phyloP scores from a whole-genome alignment of 208 protist species.

The Leishmania arabica region DNA sequence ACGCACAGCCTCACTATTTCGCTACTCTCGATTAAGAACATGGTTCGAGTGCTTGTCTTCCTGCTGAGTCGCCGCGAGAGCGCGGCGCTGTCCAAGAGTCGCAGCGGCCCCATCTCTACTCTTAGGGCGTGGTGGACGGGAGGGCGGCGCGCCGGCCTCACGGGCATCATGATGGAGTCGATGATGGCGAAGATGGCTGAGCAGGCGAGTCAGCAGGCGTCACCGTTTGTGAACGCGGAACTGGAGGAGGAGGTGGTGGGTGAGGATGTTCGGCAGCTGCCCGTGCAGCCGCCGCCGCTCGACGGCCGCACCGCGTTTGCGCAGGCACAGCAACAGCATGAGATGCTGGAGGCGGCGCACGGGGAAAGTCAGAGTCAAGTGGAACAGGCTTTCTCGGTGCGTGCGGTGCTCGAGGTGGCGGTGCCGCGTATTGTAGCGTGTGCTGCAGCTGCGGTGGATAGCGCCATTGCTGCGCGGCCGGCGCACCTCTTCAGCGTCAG shows the following conservation, averaged over 20 bases:
- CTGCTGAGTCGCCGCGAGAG: conserved; percentile 62
- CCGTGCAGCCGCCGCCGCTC: conserved; percentile 14
- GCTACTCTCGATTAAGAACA: conserved; percentile 70
- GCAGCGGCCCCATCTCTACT: conserved; percentile 36
- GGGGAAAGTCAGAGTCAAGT: conserved; percentile 29
- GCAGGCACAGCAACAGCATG: conserved; percentile 31
- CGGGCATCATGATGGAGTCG: conserved; percentile 53
- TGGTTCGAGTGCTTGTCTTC: conserved; percentile 66
- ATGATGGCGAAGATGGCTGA: conserved; percentile 40
- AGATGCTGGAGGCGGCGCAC: conserved; percentile 26
- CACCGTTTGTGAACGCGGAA: conserved; percentile 45
- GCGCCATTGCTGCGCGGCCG: conserved; percentile 30
- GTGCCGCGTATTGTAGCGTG: conserved; percentile 47
- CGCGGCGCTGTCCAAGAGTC: conserved; percentile 13
- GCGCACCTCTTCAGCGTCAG: conserved; percentile 45
- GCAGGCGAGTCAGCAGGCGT: conserved; percentile 45
- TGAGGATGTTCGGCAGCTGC: conserved; percentile 3
- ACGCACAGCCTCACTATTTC: conserved; percentile 68
- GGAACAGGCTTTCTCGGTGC: conserved; percentile 54
- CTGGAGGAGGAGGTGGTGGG: conserved; percentile 42
- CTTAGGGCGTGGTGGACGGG: conserved; percentile 64
- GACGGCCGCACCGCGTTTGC: conserved; percentile 31
- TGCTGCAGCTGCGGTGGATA: conserved; percentile 38
- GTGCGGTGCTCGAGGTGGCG: conserved; percentile 40
- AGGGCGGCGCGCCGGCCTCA: conserved; percentile 54